Evolutionary conservation across 2,329 filamentous ascomycete genomes (phyloP).

Genomic region (Colletotrichum agaves): DNA sequence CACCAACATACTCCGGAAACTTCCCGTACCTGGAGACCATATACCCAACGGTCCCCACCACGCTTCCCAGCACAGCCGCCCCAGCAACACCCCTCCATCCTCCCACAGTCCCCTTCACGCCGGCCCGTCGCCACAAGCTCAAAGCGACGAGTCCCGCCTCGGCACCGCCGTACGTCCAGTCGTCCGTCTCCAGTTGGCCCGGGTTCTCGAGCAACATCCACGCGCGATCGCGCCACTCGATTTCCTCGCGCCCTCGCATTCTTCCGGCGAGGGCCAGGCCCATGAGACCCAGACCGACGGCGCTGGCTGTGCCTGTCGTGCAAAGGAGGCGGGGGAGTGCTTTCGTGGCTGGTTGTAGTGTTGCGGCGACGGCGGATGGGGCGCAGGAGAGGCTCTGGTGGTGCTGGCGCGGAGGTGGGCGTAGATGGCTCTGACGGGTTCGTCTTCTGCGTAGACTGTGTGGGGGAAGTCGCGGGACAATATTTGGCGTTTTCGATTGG

Average conservation of each 20-base stretch:
- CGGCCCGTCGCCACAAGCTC: conserved; percentile 42
- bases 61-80: conserved; percentile 58
- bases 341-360: conserved; percentile 32
- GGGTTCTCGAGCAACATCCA: conserved; percentile 70
- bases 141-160: conserved; percentile 46
- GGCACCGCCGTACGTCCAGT: conserved; percentile 60
- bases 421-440: conserved; percentile 54
- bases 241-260: conserved; percentile 66
- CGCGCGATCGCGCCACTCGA: conserved; percentile 73
- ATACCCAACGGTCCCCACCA: conserved; percentile 60
- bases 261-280: conserved; percentile 55
- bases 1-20: conserved; percentile 44
- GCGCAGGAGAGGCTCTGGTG: not conserved
- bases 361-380: not conserved
- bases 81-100: conserved; percentile 56
- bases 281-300: conserved; percentile 57
- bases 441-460: conserved; percentile 70
- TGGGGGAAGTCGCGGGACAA: conserved; percentile 70
- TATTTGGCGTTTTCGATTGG: conserved; percentile 40
- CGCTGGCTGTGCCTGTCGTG: conserved; percentile 56
- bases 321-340: conserved; percentile 52
- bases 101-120: conserved; percentile 31
- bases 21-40: conserved; percentile 61
- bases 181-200: conserved; percentile 67
- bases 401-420: conserved; percentile 40